These are phyloP conservation scores for Eimeria mitis DNA, from an alignment of 169 alveolate species.

Conservation along the genomic window DNA sequence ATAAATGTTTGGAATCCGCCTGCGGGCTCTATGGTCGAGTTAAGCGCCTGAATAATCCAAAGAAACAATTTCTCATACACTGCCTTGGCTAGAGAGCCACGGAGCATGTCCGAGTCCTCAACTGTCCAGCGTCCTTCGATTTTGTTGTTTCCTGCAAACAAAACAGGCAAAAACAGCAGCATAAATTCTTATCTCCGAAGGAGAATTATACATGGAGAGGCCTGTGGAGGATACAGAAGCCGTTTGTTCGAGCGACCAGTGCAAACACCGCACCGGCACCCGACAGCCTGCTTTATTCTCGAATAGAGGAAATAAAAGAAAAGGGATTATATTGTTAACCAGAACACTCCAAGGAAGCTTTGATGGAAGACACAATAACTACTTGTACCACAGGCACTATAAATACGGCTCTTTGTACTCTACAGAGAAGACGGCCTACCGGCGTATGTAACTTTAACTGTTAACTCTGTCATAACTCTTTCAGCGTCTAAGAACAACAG, in stretches of 20 bases:
- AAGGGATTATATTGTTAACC: no score
- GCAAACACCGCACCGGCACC: no score
- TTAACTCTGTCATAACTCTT: slow-evolving; percentile 88
- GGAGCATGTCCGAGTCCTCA: slow-evolving; percentile 92
- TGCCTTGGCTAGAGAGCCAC: slow-evolving; percentile 96
- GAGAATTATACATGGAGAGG: not conserved
- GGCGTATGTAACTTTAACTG: slow-evolving; percentile 90
- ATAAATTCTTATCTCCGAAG: not conserved
- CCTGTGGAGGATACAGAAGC: not conserved
- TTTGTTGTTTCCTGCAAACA: slow-evolving; percentile 88
- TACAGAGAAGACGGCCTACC: slow-evolving; percentile 64
- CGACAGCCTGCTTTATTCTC: no score
- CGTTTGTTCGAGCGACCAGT: no score
- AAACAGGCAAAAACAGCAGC: not conserved
- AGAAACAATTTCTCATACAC: slow-evolving; percentile 97
- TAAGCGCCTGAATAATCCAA: slow-evolving; percentile 97
- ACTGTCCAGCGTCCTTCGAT: slow-evolving; percentile 93
- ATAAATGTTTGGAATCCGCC: slow-evolving; percentile 92
- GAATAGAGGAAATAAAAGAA: no score
- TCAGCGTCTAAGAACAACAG: slow-evolving; percentile 89
- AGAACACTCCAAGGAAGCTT: no score
- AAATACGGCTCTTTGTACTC: no score
- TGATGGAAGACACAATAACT: no score
- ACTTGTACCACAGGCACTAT: no score
- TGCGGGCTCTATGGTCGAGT: slow-evolving; percentile 94